Percentiles rank a stretch among this genome's conserved stretches.
Evolutionary conservation across 257 asterid genomes (phyloP).

Genomic region (Datura wrightii): DNA sequence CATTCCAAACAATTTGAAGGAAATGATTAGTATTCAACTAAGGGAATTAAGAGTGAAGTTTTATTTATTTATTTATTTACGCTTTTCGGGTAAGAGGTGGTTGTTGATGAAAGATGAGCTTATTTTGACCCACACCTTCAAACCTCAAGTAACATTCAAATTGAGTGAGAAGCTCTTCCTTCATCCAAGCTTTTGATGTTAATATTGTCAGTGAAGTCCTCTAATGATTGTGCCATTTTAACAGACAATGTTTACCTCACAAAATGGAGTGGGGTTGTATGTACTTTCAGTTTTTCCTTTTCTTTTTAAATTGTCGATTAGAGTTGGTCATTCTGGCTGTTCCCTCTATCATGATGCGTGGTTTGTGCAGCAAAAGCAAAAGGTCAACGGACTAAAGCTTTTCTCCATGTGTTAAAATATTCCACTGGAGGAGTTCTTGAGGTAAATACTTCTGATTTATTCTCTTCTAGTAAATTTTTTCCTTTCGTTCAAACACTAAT

Average conservation of each 20-base stretch:
- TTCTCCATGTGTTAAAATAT: slow-evolving; percentile 91
- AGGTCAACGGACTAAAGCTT: slow-evolving; percentile 80
- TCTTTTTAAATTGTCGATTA: neutral
- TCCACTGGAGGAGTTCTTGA: slow-evolving; percentile 94
- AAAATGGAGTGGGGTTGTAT: slow-evolving; percentile 1
- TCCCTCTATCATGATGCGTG: slow-evolving; percentile 19
- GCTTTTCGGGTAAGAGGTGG: slow-evolving; percentile 2
- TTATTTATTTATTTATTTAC: neutral
- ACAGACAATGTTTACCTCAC: slow-evolving; percentile 22
- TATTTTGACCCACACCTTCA: neutral
- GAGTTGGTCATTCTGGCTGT: slow-evolving; percentile 25
- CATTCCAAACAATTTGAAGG: neutral
- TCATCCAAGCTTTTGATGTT: neutral
- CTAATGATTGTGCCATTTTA: slow-evolving; percentile 10
- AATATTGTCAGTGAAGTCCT: neutral
- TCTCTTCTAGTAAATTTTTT: neutral
- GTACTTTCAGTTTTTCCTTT: slow-evolving; percentile 9
- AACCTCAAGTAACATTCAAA: neutral
- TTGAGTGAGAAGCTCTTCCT: slow-evolving; percentile 15
- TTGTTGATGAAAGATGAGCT: neutral
- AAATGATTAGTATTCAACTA: neutral
- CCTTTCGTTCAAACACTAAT: slow-evolving; percentile 12
- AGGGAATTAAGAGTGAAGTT: neutral
- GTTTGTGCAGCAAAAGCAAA: slow-evolving; percentile 79
- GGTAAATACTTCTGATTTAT: slow-evolving; percentile 47